These are phyloP conservation scores for Verticillium isaacii DNA, from an alignment of 2,329 filamentous ascomycete species.

Conservation along the genomic window DNA sequence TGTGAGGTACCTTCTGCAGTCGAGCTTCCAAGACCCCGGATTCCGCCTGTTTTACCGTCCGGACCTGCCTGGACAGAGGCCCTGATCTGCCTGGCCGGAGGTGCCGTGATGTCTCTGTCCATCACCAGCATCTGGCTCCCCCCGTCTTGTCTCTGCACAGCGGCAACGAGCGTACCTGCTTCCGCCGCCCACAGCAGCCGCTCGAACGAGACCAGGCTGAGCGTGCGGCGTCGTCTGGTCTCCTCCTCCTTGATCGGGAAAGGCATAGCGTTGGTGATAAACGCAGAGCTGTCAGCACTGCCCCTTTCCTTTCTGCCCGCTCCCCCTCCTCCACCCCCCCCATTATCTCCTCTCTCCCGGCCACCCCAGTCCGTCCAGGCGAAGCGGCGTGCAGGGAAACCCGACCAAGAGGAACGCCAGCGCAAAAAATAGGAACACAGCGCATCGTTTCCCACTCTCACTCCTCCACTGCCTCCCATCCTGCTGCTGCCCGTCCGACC, in stretches of 20 bases:
- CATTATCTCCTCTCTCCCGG: background rate
- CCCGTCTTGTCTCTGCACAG: background rate
- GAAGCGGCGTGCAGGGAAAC: background rate
- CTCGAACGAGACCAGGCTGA: background rate
- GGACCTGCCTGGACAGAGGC: too few relatives aligned
- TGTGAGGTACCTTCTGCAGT: too few relatives aligned
- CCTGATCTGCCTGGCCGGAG: too few relatives aligned
- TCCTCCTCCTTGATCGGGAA: background rate
- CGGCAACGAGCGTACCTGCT: background rate
- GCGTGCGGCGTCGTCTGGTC: background rate
- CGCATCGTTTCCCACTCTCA: background rate
- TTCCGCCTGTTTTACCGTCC: background rate
- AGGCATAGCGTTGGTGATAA: background rate
- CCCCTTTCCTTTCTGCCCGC: background rate
- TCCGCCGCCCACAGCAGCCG: background rate
- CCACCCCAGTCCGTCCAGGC: background rate
- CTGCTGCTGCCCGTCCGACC: background rate
- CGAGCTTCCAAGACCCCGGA: background rate
- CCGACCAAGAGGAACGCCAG: slow-evolving; percentile 1
- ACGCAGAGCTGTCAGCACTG: background rate
- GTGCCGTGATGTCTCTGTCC: too few relatives aligned
- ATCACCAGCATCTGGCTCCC: background rate
- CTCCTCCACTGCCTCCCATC: background rate
- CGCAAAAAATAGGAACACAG: slow-evolving; percentile 11
- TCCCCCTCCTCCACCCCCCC: background rate